A percentile compares a stretch with the other conserved stretches of the same genome.
Evolutionary conservation across 1,139 yeast species (phyloP).

Genomic region (Pichia sp.): DNA sequence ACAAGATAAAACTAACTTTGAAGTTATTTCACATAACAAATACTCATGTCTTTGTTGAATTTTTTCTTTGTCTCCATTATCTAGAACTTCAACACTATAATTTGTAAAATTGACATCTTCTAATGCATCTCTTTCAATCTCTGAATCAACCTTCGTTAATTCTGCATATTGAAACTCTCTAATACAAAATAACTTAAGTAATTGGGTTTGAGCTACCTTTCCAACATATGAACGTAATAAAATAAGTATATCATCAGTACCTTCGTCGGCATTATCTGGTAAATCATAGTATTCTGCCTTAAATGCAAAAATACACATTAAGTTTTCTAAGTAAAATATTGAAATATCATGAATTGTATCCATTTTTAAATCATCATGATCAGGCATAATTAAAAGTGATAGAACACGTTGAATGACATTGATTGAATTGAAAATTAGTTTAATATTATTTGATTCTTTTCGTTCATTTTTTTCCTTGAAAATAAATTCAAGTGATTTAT

Average conservation of each 20-base stretch:
- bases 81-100: slow-evolving; percentile 8
- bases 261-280: neutral
- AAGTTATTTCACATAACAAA: slow-evolving; percentile 39
- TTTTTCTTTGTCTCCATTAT: slow-evolving; percentile 10
- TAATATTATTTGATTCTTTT: neutral
- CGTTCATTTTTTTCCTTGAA: neutral
- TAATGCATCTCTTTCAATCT: slow-evolving; percentile 47
- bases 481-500: neutral
- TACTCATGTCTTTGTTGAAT: slow-evolving; percentile 32
- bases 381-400: slow-evolving; percentile 1
- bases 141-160: slow-evolving; percentile 32
- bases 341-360: slow-evolving; percentile 6
- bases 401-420: slow-evolving; percentile 6
- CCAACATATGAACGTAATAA: slow-evolving; percentile 1
- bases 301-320: slow-evolving; percentile 13
- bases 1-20: slow-evolving; percentile 44
- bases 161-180: slow-evolving; percentile 32
- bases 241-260: neutral
- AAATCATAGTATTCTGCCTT: slow-evolving; percentile 6
- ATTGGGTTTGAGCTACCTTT: slow-evolving; percentile 10
- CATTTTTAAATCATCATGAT: slow-evolving; percentile 1
- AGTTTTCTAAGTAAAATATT: slow-evolving; percentile 5
- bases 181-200: slow-evolving; percentile 25
- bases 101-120: slow-evolving; percentile 52
- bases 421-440: neutral